A percentile compares a stretch with the other conserved stretches of the same genome.
phyloP scores from a whole-genome alignment of 2,329 filamentous ascomycete species.

The Aspergillus texensis region DNA sequence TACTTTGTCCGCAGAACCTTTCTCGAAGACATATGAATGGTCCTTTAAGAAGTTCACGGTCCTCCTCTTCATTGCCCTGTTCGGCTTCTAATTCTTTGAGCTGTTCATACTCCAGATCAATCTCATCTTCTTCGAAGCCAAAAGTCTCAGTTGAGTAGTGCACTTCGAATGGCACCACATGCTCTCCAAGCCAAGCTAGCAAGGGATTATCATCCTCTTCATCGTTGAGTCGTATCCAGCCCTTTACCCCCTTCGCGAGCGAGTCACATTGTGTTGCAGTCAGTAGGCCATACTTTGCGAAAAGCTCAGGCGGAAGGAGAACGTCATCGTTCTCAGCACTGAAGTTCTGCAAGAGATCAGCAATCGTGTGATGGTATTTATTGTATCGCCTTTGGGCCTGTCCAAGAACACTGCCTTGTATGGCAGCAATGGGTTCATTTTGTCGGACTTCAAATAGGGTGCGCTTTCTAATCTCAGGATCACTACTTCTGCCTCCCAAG shows the following conservation, averaged over 20 bases:
- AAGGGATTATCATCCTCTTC: constrained; percentile 44
- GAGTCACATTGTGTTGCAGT: constrained; percentile 65
- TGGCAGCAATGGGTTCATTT: constrained; percentile 29
- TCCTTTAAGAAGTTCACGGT: constrained; percentile 56
- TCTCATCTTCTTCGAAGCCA: constrained; percentile 60
- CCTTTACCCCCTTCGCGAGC: constrained; percentile 53
- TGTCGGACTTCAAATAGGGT: constrained; percentile 67
- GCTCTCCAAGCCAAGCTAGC: constrained; percentile 60
- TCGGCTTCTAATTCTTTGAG: constrained; percentile 64
- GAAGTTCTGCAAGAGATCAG: constrained; percentile 48
- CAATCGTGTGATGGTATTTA: constrained; percentile 46
- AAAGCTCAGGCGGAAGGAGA: constrained; percentile 57
- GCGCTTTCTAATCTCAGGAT: constrained; percentile 64
- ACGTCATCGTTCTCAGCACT: constrained; percentile 34
- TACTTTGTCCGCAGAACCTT: constrained; percentile 34
- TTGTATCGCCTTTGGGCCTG: constrained; percentile 48
- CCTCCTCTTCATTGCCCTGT: constrained; percentile 55
- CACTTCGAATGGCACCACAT: constrained; percentile 49
- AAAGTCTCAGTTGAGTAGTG: constrained; percentile 53
- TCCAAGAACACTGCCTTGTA: constrained; percentile 45
- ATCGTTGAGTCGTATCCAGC: constrained; percentile 42
- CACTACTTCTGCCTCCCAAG: constrained; percentile 70
- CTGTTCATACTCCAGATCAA: constrained; percentile 63
- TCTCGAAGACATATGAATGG: constrained; percentile 48
- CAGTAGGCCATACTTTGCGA: constrained; percentile 62